Evolutionary conservation across 1,284 basidiomycete genomes (phyloP), one percentile per base, ranked within the genome.

Genomic region (Apiotrichum porosum): DNA sequence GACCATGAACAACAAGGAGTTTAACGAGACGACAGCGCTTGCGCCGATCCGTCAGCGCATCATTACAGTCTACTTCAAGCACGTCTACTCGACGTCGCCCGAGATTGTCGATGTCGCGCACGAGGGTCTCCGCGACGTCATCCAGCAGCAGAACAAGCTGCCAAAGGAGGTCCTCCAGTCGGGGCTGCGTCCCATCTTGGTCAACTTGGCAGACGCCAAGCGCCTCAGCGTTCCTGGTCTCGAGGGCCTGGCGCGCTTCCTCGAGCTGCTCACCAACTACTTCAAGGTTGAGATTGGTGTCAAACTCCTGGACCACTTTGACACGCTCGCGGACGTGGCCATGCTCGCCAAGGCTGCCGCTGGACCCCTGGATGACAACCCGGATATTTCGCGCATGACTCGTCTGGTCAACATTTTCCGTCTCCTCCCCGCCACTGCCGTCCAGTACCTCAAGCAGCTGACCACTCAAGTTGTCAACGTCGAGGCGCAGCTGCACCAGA

Each of bases 281-380:
- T 99, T 99, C 84, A 98, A 98, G 72, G 94, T 98, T 36, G 95
- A 99, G 76, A 98, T 99, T 59, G 97, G 95, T 9, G 84, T 89
- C 71, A 98, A 98, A 75, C 81, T 99, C 9, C 79, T 99, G 15
- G 93, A 97, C 63, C 95, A 99, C 72, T 95, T 94, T 76, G 83
- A 86, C 42, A 83, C 86, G 30, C 84, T 97, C 17, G 88, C 92
- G 26, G 75, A 76, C 23, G 82, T 84, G 32, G 84, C 87, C 61
- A 84, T 88, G 78, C 77, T 94, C n/a, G 80, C 81, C 51, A 82
- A 81, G 39, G 84, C 90, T 1, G 84, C 89, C 0, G 80, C 83
- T 48, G 78, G 85, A 6, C 87, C 91, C 0, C 75, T 93, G 18
- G 79, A 84, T 14, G 90, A 94, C 61, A 93, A 93, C 57, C 88